Base-by-base conservation (phyloP, 1,284 basidiomycete species). In the Mrakiaceae sp. region DNA sequence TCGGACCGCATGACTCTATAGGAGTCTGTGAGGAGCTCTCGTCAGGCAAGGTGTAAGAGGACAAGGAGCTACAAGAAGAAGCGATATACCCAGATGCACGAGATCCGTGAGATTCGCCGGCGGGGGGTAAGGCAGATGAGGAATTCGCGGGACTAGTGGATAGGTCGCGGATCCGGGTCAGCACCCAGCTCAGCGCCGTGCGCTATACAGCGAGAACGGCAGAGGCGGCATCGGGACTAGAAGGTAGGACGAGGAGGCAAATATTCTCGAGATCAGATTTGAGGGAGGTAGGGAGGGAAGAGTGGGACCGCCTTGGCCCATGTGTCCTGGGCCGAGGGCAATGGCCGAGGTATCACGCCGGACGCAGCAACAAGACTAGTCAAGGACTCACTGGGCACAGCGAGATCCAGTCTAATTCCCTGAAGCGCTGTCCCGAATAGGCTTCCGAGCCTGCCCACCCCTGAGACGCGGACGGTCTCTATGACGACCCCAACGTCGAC, bases 401-500 rank as follows among this genome's bases (percentile, higher is more conserved):
- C 39, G 12, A 55, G n/a, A 27, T 51, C 46, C 44, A 57, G 14
- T 27, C 14, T 48, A 14, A n/a, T n/a, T 27, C 27, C 47, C 3
- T 6, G 46, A 7, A 66, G 64, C 63, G n/a, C 65, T 64, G 42
- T n/a, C 66, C 52, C 9, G 27, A 27, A 27, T 27, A 27, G 27
- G 27, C 27, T 27, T 27, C 27, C 27, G 27, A 27, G 27, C 14
- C 63, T 67, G 2, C 53, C 59, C 1, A 68, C 62, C 0, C 52
- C 64, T 0, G 70, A 64, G 8, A 73, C 52, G 3, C 59, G 62
- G 0, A 70, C 72, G 14, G 66, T 63, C 6, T 66, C 55, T 4
- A 73, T 64, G 2, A 62, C 67, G 2, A 76, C 66, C 2, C 67
- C 64, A 12, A 75, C 70, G 1, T 67, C 63, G 5, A 71, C 67